Base-by-base conservation (phyloP, 179 eudicot species). In the Beta macrorhiza region DNA sequence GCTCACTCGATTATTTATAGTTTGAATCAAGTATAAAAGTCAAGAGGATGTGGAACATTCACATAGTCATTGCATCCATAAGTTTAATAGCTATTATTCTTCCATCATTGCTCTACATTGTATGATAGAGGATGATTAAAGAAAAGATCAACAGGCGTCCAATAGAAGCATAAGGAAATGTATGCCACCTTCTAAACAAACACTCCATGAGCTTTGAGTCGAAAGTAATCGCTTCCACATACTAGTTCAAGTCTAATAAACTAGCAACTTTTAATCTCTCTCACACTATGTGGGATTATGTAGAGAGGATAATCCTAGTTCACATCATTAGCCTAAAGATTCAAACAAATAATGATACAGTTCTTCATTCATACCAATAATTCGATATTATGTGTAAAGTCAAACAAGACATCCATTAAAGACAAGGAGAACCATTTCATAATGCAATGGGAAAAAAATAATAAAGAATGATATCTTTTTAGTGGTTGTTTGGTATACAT, bases 321-420 rank as follows among this genome's bases (percentile, higher is more conserved):
- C 20, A 37, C 72, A 14, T 15, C 72, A 59, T 68, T 42, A 68
- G 9, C 51, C 20, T 37, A 68, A 8, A 15, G 25, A 25, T 25
- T 25, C 32, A 29, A 29, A 29, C 32, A 29, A 29, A 29, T 29
- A 29, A 29, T 29, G 32, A 29, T 29, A 29, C 1, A 29, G 1
- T 1, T 29, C 32, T 29, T 29, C 37, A 32, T 68, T 68, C 68
- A 64, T 25, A 61, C 19, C 1, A 61, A 64, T 5, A 25, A 14
- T 68, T 68, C 49, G 37, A 22, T 32, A 32, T 37, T 68, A 68
- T 68, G 72, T 15, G n/a, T 63, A 52, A 70, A 62, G 25, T 58
- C 63, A 68, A 63, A 63, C 44, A 77, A 17, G n/a, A 56, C 20
- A 29, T 74, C 37, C 65, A 83, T 53, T 65, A 32, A 52, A 67